Percentiles rank a stretch among this genome's conserved stretches.
These are phyloP conservation scores for Pseudogymnoascus sp. DNA, from an alignment of 2,329 filamentous ascomycete genomes.

Conservation along the genomic window DNA sequence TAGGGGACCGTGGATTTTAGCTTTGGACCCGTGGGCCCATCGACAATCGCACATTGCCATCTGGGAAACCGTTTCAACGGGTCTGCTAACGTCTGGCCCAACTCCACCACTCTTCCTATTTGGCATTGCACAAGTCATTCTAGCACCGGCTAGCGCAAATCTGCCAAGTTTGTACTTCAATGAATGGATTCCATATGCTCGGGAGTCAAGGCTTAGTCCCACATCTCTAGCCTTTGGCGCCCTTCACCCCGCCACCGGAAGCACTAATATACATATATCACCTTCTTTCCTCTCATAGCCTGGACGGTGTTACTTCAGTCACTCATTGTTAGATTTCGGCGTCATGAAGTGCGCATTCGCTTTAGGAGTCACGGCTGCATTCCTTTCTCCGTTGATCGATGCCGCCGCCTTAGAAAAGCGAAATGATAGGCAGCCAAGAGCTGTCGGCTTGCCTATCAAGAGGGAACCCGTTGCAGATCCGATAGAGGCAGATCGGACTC, in stretches of 20 bases:
- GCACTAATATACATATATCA: slow-evolving; percentile 1
- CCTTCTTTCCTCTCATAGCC: background rate
- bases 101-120: background rate
- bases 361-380: slow-evolving; percentile 21
- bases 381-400: slow-evolving; percentile 23
- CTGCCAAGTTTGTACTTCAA: background rate
- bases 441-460: slow-evolving; percentile 26
- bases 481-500: slow-evolving; percentile 29
- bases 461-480: slow-evolving; percentile 22
- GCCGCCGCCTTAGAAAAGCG: slow-evolving; percentile 23
- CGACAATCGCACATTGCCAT: background rate
- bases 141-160: background rate
- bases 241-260: background rate
- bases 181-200: background rate
- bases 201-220: background rate
- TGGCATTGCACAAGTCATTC: slow-evolving; percentile 3
- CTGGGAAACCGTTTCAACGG: background rate
- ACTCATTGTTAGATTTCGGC: background rate
- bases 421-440: slow-evolving; percentile 23
- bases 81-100: background rate
- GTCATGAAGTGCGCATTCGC: background rate
- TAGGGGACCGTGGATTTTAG: background rate
- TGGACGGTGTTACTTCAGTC: background rate
- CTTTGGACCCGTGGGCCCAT: slow-evolving; percentile 7
- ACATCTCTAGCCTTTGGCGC: background rate